A percentile compares a stretch with the other conserved stretches of the same genome.
Conservation (phyloP, 1,284 basidiomycete species). For the Cutaneotrichosporon sp. region DNA sequence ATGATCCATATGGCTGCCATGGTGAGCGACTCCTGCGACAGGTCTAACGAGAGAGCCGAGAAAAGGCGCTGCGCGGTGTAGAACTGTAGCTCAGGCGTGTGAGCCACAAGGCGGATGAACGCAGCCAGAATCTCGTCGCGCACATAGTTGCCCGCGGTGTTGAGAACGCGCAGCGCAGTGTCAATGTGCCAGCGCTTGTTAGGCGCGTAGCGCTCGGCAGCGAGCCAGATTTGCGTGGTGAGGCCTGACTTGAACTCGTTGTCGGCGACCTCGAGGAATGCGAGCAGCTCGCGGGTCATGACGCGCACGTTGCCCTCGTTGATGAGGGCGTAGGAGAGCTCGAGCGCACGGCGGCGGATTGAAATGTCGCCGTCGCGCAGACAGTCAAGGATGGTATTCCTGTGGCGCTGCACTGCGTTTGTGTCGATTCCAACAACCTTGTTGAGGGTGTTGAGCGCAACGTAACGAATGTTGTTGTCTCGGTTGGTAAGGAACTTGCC, state of each 20-base stretch:
- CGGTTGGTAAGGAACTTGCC: constrained; percentile 97
- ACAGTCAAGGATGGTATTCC: constrained; percentile 97
- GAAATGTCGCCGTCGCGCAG: constrained; percentile 98
- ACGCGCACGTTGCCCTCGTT: constrained; percentile 93
- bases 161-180: constrained; percentile 88
- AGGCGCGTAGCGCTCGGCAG: constrained; percentile 93
- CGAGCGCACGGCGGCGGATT: constrained; percentile 91
- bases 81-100: constrained; percentile 94
- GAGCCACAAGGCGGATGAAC: constrained; percentile 92
- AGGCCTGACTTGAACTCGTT: constrained; percentile 98
- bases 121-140: constrained; percentile 93
- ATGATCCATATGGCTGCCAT: constrained; percentile 93
- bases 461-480: constrained; percentile 99
- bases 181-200: constrained; percentile 99
- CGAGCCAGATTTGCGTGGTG: constrained; percentile 95
- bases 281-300: constrained; percentile 85
- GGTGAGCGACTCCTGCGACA: constrained; percentile 94
- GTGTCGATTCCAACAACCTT: constrained; percentile 98
- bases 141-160: constrained; percentile 98
- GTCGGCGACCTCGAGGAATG: constrained; percentile 96
- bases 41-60: constrained; percentile 79
- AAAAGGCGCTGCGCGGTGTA: constrained; percentile 95
- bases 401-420: constrained; percentile 95
- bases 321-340: constrained; percentile 95
- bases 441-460: constrained; percentile 96